phyloP scores from a whole-genome alignment of 2,329 filamentous ascomycete genomes.

The Clonostachys sp. region DNA sequence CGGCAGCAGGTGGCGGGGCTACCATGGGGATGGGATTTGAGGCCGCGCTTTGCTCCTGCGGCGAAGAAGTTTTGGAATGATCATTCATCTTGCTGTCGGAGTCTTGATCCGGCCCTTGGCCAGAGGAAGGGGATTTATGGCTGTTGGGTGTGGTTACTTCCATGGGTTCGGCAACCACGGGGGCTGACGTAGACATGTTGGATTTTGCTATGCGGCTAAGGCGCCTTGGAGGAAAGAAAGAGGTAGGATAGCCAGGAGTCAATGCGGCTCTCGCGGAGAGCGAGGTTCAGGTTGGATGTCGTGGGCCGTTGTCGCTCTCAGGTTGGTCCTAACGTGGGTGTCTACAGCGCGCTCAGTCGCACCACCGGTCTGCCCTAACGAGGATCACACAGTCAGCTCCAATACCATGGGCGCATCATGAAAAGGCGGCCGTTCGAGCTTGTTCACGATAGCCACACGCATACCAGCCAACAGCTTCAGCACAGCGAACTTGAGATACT shows the following conservation, averaged over 20 bases:
- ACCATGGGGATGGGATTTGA: constrained; percentile 35
- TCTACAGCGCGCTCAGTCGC: too few species aligned
- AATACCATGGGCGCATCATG: too few species aligned
- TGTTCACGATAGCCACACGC: too few species aligned
- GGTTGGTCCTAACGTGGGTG: constrained; percentile 2
- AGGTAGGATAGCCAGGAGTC: background rate
- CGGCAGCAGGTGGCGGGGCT: constrained; percentile 50
- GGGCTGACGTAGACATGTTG: background rate
- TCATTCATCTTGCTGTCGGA: constrained; percentile 26
- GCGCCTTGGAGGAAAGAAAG: too few species aligned
- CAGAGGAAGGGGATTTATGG: constrained; percentile 35
- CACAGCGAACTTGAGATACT: too few species aligned
- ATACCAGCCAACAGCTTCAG: too few species aligned
- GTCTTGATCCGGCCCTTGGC: constrained; percentile 37
- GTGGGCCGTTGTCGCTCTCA: constrained; percentile 30
- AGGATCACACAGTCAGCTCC: too few species aligned
- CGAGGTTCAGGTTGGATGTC: constrained; percentile 23
- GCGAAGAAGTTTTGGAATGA: constrained; percentile 27
- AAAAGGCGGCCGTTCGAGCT: too few species aligned
- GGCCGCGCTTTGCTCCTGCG: constrained; percentile 26
- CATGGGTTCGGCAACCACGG: constrained; percentile 24
- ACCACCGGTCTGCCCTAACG: too few species aligned
- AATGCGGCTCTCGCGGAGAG: background rate
- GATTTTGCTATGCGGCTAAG: too few species aligned
- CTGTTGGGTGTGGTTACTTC: constrained; percentile 51